Percentiles rank a stretch among this genome's conserved stretches.
Evolutionary conservation across 2,329 filamentous ascomycete species (phyloP).

Genomic region (Aspergillus felis): DNA sequence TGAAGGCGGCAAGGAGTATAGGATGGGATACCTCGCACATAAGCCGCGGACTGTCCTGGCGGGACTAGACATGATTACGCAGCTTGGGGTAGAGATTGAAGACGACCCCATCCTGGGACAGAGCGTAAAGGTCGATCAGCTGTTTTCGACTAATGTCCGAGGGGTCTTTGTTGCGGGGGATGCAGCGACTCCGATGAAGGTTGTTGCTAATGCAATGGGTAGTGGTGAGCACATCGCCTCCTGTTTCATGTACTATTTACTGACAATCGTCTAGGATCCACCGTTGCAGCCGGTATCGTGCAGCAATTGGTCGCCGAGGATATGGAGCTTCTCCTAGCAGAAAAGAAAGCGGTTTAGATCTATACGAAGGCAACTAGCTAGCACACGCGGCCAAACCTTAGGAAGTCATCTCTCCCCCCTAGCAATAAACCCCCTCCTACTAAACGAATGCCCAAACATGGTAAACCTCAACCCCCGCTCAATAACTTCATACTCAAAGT

Average conservation of each 20-base stretch:
- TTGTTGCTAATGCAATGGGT: slow-evolving; percentile 6
- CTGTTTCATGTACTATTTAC: neutral
- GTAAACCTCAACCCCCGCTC: neutral
- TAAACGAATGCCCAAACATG: neutral
- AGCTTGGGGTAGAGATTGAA: neutral
- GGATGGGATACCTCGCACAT: neutral
- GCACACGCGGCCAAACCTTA: too few relatives aligned
- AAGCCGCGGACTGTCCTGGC: neutral
- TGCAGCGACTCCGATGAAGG: slow-evolving; percentile 27
- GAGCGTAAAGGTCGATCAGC: neutral
- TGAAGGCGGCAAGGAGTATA: neutral
- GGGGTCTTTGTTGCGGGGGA: slow-evolving; percentile 56
- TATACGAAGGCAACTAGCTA: too few relatives aligned
- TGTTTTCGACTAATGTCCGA: slow-evolving; percentile 40
- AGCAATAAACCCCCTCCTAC: neutral
- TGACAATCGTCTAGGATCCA: neutral
- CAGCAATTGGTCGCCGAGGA: neutral
- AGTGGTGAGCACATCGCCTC: neutral
- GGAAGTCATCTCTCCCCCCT: neutral
- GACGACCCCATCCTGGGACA: neutral
- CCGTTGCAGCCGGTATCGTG: neutral
- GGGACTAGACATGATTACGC: neutral
- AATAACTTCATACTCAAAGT: neutral
- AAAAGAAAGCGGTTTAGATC: too few relatives aligned
- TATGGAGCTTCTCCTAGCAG: neutral